Evolutionary conservation across 192 early-diverging fungal species (phyloP).

Genomic region (Backusella luteola): DNA sequence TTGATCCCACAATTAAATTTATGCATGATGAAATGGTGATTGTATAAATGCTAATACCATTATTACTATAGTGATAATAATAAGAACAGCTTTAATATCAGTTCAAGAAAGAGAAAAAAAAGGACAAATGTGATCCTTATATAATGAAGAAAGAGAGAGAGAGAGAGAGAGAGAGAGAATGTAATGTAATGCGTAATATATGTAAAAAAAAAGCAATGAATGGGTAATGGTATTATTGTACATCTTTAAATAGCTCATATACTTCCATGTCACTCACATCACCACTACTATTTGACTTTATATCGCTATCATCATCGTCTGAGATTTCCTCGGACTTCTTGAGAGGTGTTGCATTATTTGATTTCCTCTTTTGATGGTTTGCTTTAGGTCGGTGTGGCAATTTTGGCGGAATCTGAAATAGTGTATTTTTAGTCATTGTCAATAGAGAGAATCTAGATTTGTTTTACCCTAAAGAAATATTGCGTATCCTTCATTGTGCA

Average conservation of each 20-base stretch:
- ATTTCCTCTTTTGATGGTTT: slow-evolving; percentile 13
- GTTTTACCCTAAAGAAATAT: slow-evolving; percentile 45
- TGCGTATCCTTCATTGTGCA: slow-evolving; percentile 45
- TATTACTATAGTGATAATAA: neutral
- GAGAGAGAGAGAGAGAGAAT: neutral
- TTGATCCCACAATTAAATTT: neutral
- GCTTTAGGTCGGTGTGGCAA: slow-evolving; percentile 35
- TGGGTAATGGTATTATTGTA: neutral
- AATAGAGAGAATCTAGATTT: neutral
- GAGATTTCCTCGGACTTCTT: neutral
- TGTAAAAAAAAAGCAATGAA: neutral
- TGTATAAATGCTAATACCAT: neutral
- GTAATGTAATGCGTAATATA: neutral
- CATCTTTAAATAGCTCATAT: slow-evolving; percentile 17
- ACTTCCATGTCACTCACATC: slow-evolving; percentile 25
- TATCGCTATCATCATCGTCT: neutral
- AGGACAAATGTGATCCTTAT: neutral
- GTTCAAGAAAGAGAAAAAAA: neutral
- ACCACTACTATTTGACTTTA: slow-evolving; percentile 17
- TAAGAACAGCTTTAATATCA: neutral
- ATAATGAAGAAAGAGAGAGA: neutral
- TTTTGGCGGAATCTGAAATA: slow-evolving; percentile 45
- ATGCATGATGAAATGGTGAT: neutral
- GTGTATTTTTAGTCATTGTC: neutral
- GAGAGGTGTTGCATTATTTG: neutral